Percentiles rank a stretch among this genome's conserved stretches.
These are phyloP conservation scores for Arthroderma sp. DNA, from an alignment of 2,329 filamentous ascomycete species.

Conservation along the genomic window DNA sequence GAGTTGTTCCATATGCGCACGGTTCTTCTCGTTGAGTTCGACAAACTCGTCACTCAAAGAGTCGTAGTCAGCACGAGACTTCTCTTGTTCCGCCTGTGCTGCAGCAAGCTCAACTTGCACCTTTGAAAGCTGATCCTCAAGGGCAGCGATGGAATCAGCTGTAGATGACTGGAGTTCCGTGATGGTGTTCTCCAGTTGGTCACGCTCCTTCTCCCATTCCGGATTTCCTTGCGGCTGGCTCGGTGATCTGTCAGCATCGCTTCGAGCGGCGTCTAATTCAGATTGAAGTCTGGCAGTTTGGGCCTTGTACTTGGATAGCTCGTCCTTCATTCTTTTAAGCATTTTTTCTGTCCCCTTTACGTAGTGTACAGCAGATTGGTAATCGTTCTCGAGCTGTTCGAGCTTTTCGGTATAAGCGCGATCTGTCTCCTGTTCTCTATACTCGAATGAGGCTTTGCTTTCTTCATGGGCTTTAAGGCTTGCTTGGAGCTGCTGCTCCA, in stretches of 20 bases:
- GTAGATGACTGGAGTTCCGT: constrained; percentile 57
- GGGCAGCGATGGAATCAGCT: constrained; percentile 47
- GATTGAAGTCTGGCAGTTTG: constrained; percentile 72
- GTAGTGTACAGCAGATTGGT: constrained; percentile 94
- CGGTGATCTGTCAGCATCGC: constrained; percentile 31
- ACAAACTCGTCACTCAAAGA: constrained; percentile 46
- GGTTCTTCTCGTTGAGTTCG: constrained; percentile 40
- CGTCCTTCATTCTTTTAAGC: constrained; percentile 96
- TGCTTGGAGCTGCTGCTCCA: constrained; percentile 75
- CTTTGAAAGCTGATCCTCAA: constrained; percentile 58
- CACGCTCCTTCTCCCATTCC: constrained; percentile 65
- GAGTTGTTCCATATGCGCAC: constrained; percentile 63
- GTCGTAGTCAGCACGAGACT: constrained; percentile 44
- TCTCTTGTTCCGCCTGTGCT: constrained; percentile 55
- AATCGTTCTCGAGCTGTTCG: constrained; percentile 87
- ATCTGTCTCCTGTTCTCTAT: constrained; percentile 76
- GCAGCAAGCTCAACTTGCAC: constrained; percentile 58
- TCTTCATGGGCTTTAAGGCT: constrained; percentile 74
- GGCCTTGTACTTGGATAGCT: constrained; percentile 80
- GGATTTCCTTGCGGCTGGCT: constrained; percentile 34
- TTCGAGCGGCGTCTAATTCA: constrained; percentile 59
- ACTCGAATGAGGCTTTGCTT: constrained; percentile 61
- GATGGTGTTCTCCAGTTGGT: constrained; percentile 54
- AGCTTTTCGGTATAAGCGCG: constrained; percentile 83
- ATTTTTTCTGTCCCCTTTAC: constrained; percentile 98